Evolutionary conservation across 1,284 basidiomycete genomes (phyloP).

Genomic region (Cerioporus squamosus): DNA sequence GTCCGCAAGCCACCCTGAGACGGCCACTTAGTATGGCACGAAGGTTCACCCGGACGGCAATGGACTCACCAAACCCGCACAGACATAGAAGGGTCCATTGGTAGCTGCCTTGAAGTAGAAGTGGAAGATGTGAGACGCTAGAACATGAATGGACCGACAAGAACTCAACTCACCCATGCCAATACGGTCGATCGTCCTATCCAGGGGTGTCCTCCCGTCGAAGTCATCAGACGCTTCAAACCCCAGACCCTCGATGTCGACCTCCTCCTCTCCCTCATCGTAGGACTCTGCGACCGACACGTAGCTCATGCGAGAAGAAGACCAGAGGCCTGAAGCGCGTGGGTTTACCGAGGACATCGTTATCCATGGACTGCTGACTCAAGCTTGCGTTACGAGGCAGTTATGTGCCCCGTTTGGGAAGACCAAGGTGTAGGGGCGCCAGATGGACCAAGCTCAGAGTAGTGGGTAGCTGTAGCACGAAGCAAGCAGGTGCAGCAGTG

Average conservation of each 20-base stretch:
- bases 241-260: conserved; percentile 24
- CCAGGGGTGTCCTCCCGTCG: conserved; percentile 73
- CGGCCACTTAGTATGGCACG: neutral
- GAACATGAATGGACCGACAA: neutral
- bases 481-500: too few relatives aligned
- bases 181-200: conserved; percentile 87
- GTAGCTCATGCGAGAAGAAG: conserved; percentile 32
- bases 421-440: too few relatives aligned
- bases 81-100: conserved; percentile 82
- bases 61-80: conserved; percentile 80
- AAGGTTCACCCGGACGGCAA: neutral
- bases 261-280: conserved; percentile 23
- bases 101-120: conserved; percentile 56
- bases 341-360: conserved; percentile 40
- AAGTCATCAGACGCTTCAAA: conserved; percentile 36
- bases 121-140: neutral
- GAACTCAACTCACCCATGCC: conserved; percentile 73
- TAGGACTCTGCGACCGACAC: conserved; percentile 22
- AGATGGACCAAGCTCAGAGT: too few relatives aligned
- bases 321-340: conserved; percentile 53
- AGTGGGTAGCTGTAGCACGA: too few relatives aligned
- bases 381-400: conserved; percentile 8
- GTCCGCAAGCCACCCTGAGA: conserved; percentile 81
- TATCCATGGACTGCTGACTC: conserved; percentile 22
- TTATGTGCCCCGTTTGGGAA: conserved; percentile 13